Evolutionary conservation across 441 rosid genomes (phyloP), one percentile per base, ranked within the genome.

Genomic region (Pelargonium citronellum): DNA sequence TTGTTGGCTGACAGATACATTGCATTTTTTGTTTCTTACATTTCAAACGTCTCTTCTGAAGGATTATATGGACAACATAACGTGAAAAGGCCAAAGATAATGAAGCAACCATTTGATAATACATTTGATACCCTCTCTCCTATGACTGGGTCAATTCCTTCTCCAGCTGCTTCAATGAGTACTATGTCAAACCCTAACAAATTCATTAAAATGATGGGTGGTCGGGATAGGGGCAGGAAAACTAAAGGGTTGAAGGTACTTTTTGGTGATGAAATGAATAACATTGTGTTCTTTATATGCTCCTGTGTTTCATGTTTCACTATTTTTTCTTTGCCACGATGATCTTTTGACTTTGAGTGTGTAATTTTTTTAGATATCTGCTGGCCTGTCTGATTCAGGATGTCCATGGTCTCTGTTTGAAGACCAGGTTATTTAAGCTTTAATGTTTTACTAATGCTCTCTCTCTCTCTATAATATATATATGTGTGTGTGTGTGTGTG

Each of bases 91-190:
- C 92, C 81, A 69, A 93, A 88, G 88, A 73, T 81, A 77, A 71
- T 82, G 81, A 95, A 89, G 80, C 95, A 89, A 64, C 72, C 84
- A 53, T 67, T 80, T 30, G 98, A 91, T 67, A 78, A 83, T 74
- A 70, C 86, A 69, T 84, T 83, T 73, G 96, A 93, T 79, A 85
- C 79, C 77, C 75, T 83, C 74, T 78, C 79, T 74, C 82, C 82
- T 65, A 13, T 78, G 69, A 75, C 79, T 65, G 96, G 95, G 60
- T 86, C 91, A 27, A 66, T 87, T 70, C 92, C 94, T 75, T 92
- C 96, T 74, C 97, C 95, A 10, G 93, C 81, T n/a, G 90, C 91
- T 74, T 92, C 99, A 67, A 87, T 90, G 92, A 91, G 98, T 85
- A 91, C 91, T 81, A 88, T 95, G 97, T 86, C 97, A 77, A 85